Evolutionary conservation across 306 rosid genomes (phyloP).

Genomic region (Comarum palustre): DNA sequence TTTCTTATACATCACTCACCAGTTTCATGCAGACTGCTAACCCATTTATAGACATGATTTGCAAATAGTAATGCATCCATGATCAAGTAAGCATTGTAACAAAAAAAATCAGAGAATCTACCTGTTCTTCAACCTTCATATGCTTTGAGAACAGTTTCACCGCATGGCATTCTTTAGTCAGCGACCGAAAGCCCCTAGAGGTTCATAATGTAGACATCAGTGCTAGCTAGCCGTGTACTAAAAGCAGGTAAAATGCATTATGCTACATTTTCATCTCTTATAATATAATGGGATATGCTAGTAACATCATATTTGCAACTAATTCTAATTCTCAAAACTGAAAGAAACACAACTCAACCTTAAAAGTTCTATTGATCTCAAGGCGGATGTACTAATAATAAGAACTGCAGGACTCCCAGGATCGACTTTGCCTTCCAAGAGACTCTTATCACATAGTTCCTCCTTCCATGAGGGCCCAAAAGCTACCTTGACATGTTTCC

Average conservation of each 20-base stretch:
- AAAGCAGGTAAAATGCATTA: neutral
- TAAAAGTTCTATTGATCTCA: slow-evolving; percentile 65
- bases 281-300: too few relatives aligned
- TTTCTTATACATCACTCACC: neutral
- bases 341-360: slow-evolving; percentile 36
- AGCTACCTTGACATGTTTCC: slow-evolving; percentile 48
- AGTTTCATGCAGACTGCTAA: neutral
- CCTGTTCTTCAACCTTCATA: slow-evolving; percentile 85
- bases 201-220: slow-evolving; percentile 18
- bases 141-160: slow-evolving; percentile 87
- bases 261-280: neutral
- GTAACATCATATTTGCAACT: neutral
- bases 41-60: neutral
- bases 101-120: slow-evolving; percentile 5
- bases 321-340: neutral
- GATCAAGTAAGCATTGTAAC: neutral
- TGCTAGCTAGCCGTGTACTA: neutral
- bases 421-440: slow-evolving; percentile 41
- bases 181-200: slow-evolving; percentile 56
- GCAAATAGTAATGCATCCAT: neutral
- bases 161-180: slow-evolving; percentile 67
- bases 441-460: slow-evolving; percentile 44
- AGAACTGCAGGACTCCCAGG: slow-evolving; percentile 75
- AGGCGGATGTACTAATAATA: slow-evolving; percentile 60
- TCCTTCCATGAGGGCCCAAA: slow-evolving; percentile 74